These are phyloP conservation scores for Saccharomycopsis sp. DNA, from an alignment of 805 yeast genomes.

Conservation along the genomic window DNA sequence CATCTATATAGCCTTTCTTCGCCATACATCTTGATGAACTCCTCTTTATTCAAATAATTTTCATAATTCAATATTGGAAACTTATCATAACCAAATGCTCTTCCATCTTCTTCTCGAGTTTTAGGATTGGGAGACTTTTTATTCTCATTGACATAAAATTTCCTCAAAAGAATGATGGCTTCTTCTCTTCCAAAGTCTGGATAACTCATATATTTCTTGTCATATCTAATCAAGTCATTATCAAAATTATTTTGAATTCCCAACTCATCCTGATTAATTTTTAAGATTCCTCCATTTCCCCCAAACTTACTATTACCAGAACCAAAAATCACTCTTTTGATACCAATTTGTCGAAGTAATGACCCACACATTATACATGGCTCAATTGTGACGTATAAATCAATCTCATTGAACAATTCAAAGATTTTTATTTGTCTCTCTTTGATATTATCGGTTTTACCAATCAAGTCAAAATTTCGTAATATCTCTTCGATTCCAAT, in stretches of 20 bases:
- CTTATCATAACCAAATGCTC: conserved; percentile 42
- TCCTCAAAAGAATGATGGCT: conserved; percentile 70
- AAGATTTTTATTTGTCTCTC: conserved; percentile 19
- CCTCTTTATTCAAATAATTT: conserved; percentile 38
- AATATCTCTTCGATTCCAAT: conserved; percentile 56
- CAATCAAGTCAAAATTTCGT: conserved; percentile 44
- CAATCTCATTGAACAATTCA: conserved; percentile 41
- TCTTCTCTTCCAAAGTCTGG: conserved; percentile 79
- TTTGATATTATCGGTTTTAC: conserved; percentile 42
- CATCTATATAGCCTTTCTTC: conserved; percentile 7
- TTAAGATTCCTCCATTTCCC: conserved; percentile 83
- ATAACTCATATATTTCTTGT: conserved; percentile 37
- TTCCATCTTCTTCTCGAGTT: conserved; percentile 46
- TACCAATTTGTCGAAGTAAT: conserved; percentile 71
- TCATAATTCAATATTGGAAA: conserved; percentile 54
- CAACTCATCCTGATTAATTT: conserved; percentile 38
- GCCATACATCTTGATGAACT: conserved; percentile 45
- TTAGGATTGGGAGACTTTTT: conserved; percentile 76
- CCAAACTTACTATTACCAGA: conserved; percentile 95
- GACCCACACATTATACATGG: conserved; percentile 99
- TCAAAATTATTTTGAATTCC: conserved; percentile 17
- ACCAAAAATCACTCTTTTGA: conserved; percentile 71
- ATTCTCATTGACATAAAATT: conserved; percentile 80
- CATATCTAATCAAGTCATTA: too few relatives aligned
- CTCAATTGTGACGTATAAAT: conserved; percentile 88